phyloP scores from a whole-genome alignment of 2,329 filamentous ascomycete genomes.

The Colletotrichum destructivum region DNA sequence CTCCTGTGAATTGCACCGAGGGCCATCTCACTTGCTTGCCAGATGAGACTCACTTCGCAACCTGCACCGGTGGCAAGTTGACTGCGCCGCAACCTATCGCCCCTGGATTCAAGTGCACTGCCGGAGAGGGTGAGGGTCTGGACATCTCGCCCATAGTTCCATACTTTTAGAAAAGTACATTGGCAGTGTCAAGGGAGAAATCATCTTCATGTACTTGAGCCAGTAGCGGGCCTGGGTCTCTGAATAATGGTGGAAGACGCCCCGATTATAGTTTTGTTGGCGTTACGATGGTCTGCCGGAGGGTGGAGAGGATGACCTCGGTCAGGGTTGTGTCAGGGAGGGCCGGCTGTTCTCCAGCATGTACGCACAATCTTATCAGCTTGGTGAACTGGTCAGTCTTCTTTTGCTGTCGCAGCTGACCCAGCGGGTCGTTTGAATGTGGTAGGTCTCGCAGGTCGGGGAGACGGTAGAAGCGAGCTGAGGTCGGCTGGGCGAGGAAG shows the following conservation, averaged over 20 bases:
- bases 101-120: constrained; percentile 33
- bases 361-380: constrained; percentile 29
- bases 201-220: constrained; percentile 27
- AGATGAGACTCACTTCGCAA: constrained; percentile 32
- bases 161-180: background rate
- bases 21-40: constrained; percentile 28
- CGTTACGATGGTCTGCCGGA: constrained; percentile 29
- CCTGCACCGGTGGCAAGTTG: constrained; percentile 35
- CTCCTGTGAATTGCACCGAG: constrained; percentile 11
- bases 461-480: constrained; percentile 37
- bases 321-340: constrained; percentile 4
- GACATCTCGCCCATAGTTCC: constrained; percentile 22
- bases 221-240: constrained; percentile 33
- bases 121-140: constrained; percentile 22
- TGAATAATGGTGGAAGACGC: constrained; percentile 20
- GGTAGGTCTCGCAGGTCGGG: constrained; percentile 37
- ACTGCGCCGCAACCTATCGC: constrained; percentile 35
- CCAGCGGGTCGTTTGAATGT: constrained; percentile 30
- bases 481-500: constrained; percentile 45
- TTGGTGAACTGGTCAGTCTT: constrained; percentile 24
- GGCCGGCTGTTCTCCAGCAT: constrained; percentile 1
- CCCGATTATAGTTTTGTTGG: background rate
- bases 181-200: background rate
- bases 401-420: constrained; percentile 20
- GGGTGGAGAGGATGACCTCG: constrained; percentile 17